Evolutionary conservation across 768 basidiomycete species (phyloP), one percentile per base, ranked within the genome.

Genomic region (Termitomyces sp.): DNA sequence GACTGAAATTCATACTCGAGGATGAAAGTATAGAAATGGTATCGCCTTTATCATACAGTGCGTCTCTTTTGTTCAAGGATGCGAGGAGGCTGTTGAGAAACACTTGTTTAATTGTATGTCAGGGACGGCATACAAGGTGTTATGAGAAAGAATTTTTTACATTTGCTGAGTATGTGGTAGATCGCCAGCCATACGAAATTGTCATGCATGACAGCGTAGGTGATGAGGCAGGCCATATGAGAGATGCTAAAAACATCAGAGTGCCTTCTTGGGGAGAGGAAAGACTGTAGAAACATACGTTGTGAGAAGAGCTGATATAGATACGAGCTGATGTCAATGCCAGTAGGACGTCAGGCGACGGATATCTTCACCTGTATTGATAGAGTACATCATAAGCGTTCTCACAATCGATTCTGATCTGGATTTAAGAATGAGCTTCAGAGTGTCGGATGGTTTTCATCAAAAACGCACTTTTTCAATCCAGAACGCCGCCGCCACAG

Each of bases 21-120:
- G 33, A 22, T 49, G 47, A 49, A 34, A 49, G 7, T 16, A 14
- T 22, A 4, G 45, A 46, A 8, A 49, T 22, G 7, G 34, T 13
- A 34, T 16, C 2, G 20, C 9, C 33, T n/a, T 53, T 55, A 24
- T 59, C 65, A 14, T 44, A 36, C 5, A 63, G 36, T 5, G 56
- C 20, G 16, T 57, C 44, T 30, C 63, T 57, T 39, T 30, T 53
- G 56, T 67, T 67, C 50, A 65, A 43, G 2, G 53, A 56, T 14
- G 66, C 61, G 8, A 67, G 56, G 8, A 67, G 48, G 30, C 60
- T 57, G 43, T 67, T 67, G n/a, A 67, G 43, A 24, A 58, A 64
- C 20, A 66, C 65, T 65, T 42, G 20, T 33, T 14, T 1, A 33
- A 47, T 10, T 26, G n/a, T 22, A 20, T 12, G 9, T 47, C 14